Evolutionary conservation across 768 basidiomycete genomes (phyloP), one percentile per base, ranked within the genome.

Genomic region (Calvatia gigantea): DNA sequence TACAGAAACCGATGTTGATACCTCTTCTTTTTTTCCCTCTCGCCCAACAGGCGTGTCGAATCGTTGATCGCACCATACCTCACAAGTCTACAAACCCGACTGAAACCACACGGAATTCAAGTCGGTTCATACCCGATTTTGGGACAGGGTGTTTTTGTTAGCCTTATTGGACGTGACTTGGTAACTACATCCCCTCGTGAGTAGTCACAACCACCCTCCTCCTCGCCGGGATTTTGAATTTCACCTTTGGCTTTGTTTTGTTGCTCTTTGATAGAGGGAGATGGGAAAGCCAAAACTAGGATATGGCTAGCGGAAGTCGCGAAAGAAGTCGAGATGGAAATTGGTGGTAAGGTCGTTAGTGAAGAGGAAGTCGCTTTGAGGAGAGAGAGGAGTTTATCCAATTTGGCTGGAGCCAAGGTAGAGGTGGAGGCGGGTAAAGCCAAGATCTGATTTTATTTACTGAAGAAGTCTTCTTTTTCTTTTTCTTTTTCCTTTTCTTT

Each of bases 11-110:
- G 23, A 44, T 31, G n/a, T n/a, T n/a, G n/a, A n/a, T 6, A 32
- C 21, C 14, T 35, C 5, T 32, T 4, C 23, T 19, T 33, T 48
- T 21, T 23, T 2, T 32, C 28, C 14, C 47, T 29, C 57, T 21
- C 29, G 25, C 9, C 32, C 12, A 42, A 37, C 60, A 79, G 76
- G 74, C 90, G 68, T 61, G 83, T 90, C 0, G 95, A 98, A 74
- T 91, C 90, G 1, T 82, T 83, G 66, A 83, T 83, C 43, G 80
- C 95, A 14, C 94, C 95, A 0, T 97, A 87, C 70, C 77, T 98
- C 23, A 89, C 91, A 1, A 73, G 79, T 8, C 78, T 98, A 1
- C 87, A 91, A 65, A 77, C 80, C 35, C 84, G 89, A 47, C 81
- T 93, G 2, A 82, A 79, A 64, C 71, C 78, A 2, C 87, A 91